Base-by-base conservation (phyloP, 805 yeast species). In the Kodamaea hsintzibuensis region DNA sequence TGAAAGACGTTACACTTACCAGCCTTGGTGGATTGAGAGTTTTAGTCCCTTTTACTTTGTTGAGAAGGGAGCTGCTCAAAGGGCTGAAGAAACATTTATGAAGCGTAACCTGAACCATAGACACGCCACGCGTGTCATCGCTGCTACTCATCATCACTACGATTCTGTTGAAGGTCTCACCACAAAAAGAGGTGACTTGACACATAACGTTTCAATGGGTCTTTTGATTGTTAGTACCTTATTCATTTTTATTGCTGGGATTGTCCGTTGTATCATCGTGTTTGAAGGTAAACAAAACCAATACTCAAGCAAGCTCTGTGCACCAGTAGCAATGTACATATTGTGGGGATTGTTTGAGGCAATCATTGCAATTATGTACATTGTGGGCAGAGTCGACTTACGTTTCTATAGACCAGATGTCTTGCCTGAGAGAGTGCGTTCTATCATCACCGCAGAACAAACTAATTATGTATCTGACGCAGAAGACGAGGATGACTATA, bases 381-480 rank as follows among this genome's bases (percentile, higher is more conserved):
- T 62, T 19, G 57, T 60, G 7, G 63, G 62, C 12, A 53, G 67
- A 37, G 56, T 59, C 10, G 67, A 63, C 52, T 57, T 63, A 51
- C 51, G 66, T 13, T 61, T 62, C 57, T 63, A 63, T 60, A 47
- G 66, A 33, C 67, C 67, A 19, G 66, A 63, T 44, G 47, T 46
- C 10, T 53, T 62, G 25, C 67, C 67, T 10, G 44, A 44, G 13
- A 49, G 48, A 39, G 62, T 59, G 16, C 46, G 62, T 17, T 53
- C 60, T 35, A 60, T 60, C 42, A 60, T 60, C 52, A 60, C 63
- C 10, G 62, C 63, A 1, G 57, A 60, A 35, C 62, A 59, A 27
- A 54, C 61, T 1, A 61, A 63, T 57, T 66, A 65, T 46, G 70
- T 68, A 4, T 68, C 75, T 0, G 71, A 67, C 25, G 62, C 62